Base-by-base conservation (phyloP, 768 basidiomycete species). In the Hericium coralloides region DNA sequence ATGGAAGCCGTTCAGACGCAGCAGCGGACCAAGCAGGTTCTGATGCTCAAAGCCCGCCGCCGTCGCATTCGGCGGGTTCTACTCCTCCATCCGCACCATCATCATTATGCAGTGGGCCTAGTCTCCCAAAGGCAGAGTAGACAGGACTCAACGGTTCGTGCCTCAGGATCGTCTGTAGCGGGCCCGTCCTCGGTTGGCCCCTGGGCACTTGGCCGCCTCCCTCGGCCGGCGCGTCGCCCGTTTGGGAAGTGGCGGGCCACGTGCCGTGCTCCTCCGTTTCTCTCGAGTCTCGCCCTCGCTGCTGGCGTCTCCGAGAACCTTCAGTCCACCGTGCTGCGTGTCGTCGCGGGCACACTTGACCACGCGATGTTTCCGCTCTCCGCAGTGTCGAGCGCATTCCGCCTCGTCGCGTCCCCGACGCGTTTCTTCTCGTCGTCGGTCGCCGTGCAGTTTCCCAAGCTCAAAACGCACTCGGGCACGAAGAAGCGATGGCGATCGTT, bases 1-100 rank as follows among this genome's bases (percentile, higher is more conserved):
- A n/a, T 85, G 80, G 67, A 95, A 98, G 5, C 94, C 84, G 39
- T 88, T 87, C 53, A 98, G 75, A 38, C 93, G 76, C 59, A 88
- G 82, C 25, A 98, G 70, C 1, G 92, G 93, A 0, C 97, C 97
- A 62, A 98, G 72, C 45, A 98, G 72, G 52, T 84, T 89, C 60
- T 70, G 63, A 12, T 56, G 72, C 69, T 92, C 90, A 65, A 93
- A 84, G 2, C 72, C 78, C 2, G 77, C 66, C 9, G 85, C 80
- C 6, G 78, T 79, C 22, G 83, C 83, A 60, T 76, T 67, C 7
- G 68, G 60, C 43, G 89, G 87, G 63, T 79, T 86, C 87, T 88
- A 93, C 56, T 84, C 79, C 31, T 79, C 77, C 78, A 91, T 75
- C 58, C 80, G 74, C 22, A 85, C 87, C 56, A 93, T 84, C 84